A percentile compares a stretch with the other conserved stretches of the same genome.
These are phyloP conservation scores for Takashimella koratensis DNA, from an alignment of 1,284 basidiomycete genomes.

Conservation along the genomic window DNA sequence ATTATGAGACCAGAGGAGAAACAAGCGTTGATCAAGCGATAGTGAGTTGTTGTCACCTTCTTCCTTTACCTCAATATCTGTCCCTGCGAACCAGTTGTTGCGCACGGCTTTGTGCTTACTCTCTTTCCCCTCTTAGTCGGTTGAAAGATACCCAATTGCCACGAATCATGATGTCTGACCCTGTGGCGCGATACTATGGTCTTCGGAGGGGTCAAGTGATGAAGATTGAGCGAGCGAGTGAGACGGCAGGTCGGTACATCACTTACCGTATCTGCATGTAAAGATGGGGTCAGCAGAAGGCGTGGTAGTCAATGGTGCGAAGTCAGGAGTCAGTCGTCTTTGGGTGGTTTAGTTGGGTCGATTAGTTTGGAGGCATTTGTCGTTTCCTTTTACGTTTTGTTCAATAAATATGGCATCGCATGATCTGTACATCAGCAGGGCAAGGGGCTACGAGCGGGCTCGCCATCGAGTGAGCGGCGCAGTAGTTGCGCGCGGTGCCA, in stretches of 20 bases:
- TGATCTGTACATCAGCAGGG: no score
- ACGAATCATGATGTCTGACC: constrained; percentile 91
- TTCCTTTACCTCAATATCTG: constrained; percentile 2
- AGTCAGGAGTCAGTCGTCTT: no score
- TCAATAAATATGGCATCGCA: background rate
- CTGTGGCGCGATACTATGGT: constrained; percentile 96
- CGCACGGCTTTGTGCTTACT: constrained; percentile 5
- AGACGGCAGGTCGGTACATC: constrained; percentile 79
- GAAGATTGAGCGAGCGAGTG: constrained; percentile 94
- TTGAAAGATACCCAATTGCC: constrained; percentile 97
- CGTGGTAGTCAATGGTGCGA: no score
- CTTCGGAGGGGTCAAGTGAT: constrained; percentile 93
- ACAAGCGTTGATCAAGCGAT: constrained; percentile 79
- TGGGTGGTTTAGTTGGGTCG: no score
- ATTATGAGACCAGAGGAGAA: constrained; percentile 85
- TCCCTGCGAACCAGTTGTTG: no score
- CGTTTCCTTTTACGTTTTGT: background rate
- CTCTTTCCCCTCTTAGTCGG: constrained; percentile 59
- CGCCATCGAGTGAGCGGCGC: no score
- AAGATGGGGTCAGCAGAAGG: background rate
- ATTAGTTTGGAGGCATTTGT: no score
- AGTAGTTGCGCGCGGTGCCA: no score
- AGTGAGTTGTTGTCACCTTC: constrained; percentile 62
- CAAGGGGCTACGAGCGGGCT: no score
- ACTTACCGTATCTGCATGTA: constrained; percentile 50